Conservation (phyloP, 2,329 filamentous ascomycete species). For the Colletotrichum tanaceti region DNA sequence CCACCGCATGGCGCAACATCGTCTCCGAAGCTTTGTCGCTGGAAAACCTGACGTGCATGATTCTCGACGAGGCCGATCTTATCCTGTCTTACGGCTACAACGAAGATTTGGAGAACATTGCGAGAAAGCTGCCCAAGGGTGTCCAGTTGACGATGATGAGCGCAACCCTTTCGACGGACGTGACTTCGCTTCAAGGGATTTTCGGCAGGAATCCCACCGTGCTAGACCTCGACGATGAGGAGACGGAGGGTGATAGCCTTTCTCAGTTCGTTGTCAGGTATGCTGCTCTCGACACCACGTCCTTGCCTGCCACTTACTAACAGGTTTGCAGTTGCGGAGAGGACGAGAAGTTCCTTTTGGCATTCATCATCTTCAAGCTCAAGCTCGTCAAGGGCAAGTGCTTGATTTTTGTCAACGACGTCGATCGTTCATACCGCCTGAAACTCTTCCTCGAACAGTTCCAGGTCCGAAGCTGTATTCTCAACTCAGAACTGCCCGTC, state of each 20-base stretch:
- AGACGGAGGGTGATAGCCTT: conserved; percentile 79
- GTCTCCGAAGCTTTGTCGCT: conserved; percentile 78
- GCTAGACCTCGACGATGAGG: conserved; percentile 84
- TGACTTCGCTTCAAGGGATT: conserved; percentile 84
- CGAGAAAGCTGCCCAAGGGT: conserved; percentile 82
- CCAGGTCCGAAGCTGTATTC: conserved; percentile 89
- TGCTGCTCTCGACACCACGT: conserved; percentile 42
- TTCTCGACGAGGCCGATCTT: conserved; percentile 94
- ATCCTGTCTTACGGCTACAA: conserved; percentile 95
- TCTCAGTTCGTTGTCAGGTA: conserved; percentile 89
- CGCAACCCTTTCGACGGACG: conserved; percentile 88
- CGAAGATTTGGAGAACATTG: conserved; percentile 84
- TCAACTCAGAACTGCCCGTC: conserved; percentile 94
- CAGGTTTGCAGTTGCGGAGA: conserved; percentile 77
- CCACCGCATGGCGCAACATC: conserved; percentile 82
- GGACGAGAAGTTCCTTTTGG: conserved; percentile 94
- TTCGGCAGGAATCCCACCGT: conserved; percentile 86
- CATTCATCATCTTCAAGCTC: conserved; percentile 95
- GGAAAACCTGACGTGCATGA: conserved; percentile 77
- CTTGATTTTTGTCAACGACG: conserved; percentile 78
- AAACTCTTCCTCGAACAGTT: conserved; percentile 98
- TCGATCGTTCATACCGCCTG: conserved; percentile 88
- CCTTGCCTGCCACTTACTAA: conserved; percentile 39
- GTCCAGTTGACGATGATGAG: conserved; percentile 95
- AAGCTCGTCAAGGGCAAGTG: conserved; percentile 94